Conservation (phyloP, 83 land plant genomes). For the Diphasiastrum complanatum region DNA sequence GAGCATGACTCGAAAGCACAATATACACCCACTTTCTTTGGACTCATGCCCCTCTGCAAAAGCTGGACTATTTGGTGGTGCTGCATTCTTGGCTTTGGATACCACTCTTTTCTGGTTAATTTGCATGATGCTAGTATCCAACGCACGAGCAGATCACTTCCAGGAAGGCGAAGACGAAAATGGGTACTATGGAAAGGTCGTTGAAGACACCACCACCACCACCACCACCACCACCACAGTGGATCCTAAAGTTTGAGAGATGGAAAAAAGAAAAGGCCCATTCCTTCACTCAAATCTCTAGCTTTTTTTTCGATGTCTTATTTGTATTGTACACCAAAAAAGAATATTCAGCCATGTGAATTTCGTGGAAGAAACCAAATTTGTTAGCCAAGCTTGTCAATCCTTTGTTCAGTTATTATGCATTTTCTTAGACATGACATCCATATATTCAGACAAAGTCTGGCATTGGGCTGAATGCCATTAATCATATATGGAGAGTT, state of each 20-base stretch:
- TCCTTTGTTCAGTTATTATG: too few species aligned
- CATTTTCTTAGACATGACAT: too few species aligned
- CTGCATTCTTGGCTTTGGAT: constrained; percentile 83
- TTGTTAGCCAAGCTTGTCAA: too few species aligned
- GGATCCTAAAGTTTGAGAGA: constrained; percentile 17
- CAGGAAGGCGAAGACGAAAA: constrained; percentile 44
- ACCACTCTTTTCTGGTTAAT: constrained; percentile 79
- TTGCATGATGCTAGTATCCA: constrained; percentile 67
- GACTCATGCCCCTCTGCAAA: constrained; percentile 84
- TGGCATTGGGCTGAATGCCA: too few species aligned
- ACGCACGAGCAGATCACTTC: constrained; percentile 80
- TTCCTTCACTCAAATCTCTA: too few species aligned
- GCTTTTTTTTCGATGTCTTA: too few species aligned
- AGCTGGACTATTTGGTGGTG: constrained; percentile 93
- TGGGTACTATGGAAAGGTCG: constrained; percentile 44
- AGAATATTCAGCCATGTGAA: too few species aligned
- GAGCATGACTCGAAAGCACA: constrained; percentile 42
- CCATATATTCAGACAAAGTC: too few species aligned
- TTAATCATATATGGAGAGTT: too few species aligned
- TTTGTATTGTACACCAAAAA: too few species aligned
- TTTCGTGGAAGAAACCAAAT: too few species aligned
- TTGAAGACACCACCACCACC: constrained; percentile 6
- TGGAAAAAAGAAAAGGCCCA: too few species aligned
- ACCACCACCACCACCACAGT: constrained; percentile 14
- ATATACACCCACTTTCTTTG: constrained; percentile 34